Conservation (phyloP, 2,329 filamentous ascomycete species). For the Aplosporella prunicola region DNA sequence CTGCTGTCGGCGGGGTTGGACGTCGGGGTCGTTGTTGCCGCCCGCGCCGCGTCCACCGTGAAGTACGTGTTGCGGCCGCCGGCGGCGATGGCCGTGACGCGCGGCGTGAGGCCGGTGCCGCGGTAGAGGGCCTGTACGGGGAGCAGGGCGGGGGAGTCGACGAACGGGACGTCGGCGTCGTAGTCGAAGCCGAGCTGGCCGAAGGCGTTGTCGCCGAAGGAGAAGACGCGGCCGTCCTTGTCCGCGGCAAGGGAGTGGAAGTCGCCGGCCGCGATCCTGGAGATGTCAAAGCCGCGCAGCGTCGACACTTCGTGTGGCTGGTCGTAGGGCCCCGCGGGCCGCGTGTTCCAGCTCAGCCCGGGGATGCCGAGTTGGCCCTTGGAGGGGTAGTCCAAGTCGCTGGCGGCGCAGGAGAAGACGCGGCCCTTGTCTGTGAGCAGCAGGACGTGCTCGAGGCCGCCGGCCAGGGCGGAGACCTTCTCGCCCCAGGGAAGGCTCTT, state of each 20-base stretch:
- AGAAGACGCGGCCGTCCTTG: constrained; percentile 65
- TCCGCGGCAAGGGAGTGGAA: constrained; percentile 76
- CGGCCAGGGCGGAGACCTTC: constrained; percentile 61
- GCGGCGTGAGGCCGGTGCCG: constrained; percentile 52
- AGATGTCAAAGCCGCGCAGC: constrained; percentile 60
- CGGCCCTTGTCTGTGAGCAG: constrained; percentile 77
- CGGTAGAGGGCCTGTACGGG: constrained; percentile 64
- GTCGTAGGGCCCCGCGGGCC: constrained; percentile 70
- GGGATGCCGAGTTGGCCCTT: constrained; percentile 82
- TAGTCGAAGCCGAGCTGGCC: constrained; percentile 86
- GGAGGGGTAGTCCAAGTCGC: constrained; percentile 65
- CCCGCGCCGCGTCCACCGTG: constrained; percentile 71
- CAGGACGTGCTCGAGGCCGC: constrained; percentile 77
- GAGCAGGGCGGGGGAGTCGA: constrained; percentile 63
- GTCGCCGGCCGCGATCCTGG: constrained; percentile 73
- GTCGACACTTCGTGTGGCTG: constrained; percentile 68
- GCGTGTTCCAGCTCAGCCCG: constrained; percentile 68
- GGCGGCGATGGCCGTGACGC: constrained; percentile 69
- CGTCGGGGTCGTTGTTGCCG: no score
- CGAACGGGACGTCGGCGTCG: constrained; percentile 49
- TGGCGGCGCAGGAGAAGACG: constrained; percentile 80
- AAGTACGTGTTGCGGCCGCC: constrained; percentile 85
- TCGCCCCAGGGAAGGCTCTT: constrained; percentile 57
- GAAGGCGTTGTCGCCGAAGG: constrained; percentile 82
- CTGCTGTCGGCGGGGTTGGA: constrained; percentile 36